Conservation (phyloP, 331 rosid genomes). For the Prunus yedoensis region DNA sequence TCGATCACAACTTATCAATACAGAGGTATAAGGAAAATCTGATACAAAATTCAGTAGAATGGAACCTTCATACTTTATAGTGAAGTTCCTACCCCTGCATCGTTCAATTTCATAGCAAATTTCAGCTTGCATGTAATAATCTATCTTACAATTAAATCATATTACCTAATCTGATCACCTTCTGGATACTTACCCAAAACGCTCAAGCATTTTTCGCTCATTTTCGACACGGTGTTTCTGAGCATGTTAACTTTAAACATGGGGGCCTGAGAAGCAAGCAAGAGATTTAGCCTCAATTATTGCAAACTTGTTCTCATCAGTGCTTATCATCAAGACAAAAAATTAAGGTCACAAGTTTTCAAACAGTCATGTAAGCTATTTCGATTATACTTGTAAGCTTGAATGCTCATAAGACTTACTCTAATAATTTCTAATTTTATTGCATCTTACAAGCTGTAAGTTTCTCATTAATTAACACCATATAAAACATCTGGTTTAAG, state of each 20-base stretch:
- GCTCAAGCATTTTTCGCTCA: slow-evolving; percentile 39
- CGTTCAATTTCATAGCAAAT: slow-evolving; percentile 3
- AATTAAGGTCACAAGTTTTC: not conserved
- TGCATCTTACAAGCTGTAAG: not conserved
- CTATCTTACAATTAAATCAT: not conserved
- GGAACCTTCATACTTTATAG: slow-evolving; percentile 32
- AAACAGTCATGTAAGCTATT: not conserved
- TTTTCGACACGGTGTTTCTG: slow-evolving; percentile 32
- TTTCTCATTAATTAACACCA: not conserved
- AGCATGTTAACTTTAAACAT: slow-evolving; percentile 26
- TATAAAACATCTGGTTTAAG: not conserved
- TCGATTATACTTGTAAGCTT: too few relatives aligned
- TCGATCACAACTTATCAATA: not conserved
- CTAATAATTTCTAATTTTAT: too few relatives aligned
- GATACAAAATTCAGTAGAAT: not conserved
- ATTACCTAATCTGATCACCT: not conserved
- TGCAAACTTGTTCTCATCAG: not conserved
- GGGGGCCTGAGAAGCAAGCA: slow-evolving; percentile 34
- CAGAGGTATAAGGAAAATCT: not conserved
- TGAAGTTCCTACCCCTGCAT: slow-evolving; percentile 40
- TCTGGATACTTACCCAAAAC: slow-evolving; percentile 35
- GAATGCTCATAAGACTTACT: too few relatives aligned
- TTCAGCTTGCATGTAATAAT: not conserved
- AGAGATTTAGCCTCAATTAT: not conserved
- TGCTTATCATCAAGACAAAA: not conserved